phyloP scores from a whole-genome alignment of 1,284 basidiomycete genomes.

The Trichosporon sp. region DNA sequence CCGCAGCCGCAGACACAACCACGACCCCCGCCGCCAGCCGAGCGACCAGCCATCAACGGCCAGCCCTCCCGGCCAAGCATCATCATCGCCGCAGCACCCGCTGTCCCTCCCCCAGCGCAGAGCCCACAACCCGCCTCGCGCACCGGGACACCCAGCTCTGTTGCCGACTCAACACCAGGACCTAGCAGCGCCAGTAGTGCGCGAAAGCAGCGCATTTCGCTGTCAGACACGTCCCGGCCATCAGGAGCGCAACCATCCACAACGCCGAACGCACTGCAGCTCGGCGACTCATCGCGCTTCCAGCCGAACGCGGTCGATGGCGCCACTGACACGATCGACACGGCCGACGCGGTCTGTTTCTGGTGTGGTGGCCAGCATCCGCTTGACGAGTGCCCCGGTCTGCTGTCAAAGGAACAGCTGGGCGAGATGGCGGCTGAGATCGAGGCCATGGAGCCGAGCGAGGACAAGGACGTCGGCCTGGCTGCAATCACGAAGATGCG shows the following conservation, averaged over 20 bases:
- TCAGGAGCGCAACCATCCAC: slow-evolving; percentile 9
- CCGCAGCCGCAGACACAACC: neutral
- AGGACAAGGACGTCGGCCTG: slow-evolving; percentile 23
- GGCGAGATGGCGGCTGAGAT: neutral
- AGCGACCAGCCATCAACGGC: neutral
- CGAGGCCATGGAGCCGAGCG: neutral
- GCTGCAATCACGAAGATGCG: slow-evolving; percentile 22
- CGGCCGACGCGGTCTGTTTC: slow-evolving; percentile 4
- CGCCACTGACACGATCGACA: neutral
- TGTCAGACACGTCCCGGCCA: neutral
- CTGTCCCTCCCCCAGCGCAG: too few relatives aligned
- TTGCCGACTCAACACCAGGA: neutral
- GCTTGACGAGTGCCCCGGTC: slow-evolving; percentile 23
- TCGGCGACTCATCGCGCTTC: slow-evolving; percentile 31
- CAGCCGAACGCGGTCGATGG: slow-evolving; percentile 3
- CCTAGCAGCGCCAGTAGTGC: neutral
- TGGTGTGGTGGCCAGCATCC: slow-evolving; percentile 26
- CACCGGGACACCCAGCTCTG: neutral
- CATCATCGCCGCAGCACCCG: too few relatives aligned
- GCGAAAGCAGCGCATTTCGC: slow-evolving; percentile 1
- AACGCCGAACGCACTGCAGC: slow-evolving; percentile 20
- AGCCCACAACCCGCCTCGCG: neutral
- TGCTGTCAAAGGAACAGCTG: slow-evolving; percentile 9
- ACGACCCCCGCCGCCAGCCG: neutral
- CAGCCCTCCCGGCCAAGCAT: neutral